Percentiles rank a stretch among this genome's conserved stretches.
Evolutionary conservation across 306 rosid species (phyloP).

Genomic region (Acmispon strigosus): DNA sequence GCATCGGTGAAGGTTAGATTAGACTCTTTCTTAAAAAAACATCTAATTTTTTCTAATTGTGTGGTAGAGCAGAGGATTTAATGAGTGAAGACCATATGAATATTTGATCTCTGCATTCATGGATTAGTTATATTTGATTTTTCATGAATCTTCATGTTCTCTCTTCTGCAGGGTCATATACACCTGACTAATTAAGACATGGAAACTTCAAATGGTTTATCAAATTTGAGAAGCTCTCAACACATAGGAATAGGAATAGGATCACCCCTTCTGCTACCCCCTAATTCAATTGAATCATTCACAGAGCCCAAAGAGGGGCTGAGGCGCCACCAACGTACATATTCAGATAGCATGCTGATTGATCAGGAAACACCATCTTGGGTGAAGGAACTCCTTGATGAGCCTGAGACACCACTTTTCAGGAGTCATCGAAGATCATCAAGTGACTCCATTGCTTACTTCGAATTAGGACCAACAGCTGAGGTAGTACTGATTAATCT

Average conservation of each 20-base stretch:
- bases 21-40: background rate
- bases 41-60: background rate
- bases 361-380: slow-evolving; percentile 13
- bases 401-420: background rate
- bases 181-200: background rate
- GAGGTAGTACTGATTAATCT: background rate
- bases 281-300: background rate
- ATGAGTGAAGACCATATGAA: background rate
- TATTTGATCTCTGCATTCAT: background rate
- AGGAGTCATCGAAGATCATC: slow-evolving; percentile 10
- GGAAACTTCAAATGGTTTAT: background rate
- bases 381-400: slow-evolving; percentile 18
- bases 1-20: no score
- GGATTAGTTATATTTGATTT: background rate
- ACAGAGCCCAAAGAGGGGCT: background rate
- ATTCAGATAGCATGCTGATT: background rate
- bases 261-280: background rate
- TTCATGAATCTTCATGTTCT: background rate
- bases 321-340: background rate
- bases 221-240: background rate
- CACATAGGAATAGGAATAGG: background rate
- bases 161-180: background rate
- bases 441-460: slow-evolving; percentile 10
- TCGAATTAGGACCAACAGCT: background rate
- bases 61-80: background rate